Conservation (phyloP, 768 basidiomycete genomes). For the Pleurotus sapidus region DNA sequence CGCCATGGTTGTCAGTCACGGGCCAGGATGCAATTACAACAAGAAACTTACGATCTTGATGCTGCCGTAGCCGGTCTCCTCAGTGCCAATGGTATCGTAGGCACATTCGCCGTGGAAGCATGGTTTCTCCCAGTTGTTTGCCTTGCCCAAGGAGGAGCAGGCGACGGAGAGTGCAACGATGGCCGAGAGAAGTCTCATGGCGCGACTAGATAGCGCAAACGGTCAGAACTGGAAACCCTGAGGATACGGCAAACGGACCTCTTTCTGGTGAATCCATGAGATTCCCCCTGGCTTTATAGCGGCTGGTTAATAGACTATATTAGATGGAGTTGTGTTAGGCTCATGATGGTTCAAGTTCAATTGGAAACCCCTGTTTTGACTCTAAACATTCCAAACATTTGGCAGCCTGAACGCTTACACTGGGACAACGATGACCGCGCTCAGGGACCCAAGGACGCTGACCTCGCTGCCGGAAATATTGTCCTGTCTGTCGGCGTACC, state of each 20-base stretch:
- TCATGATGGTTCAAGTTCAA: too few species aligned
- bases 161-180: background rate
- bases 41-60: background rate
- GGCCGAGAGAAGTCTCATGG: background rate
- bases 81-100: slow-evolving; percentile 12
- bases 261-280: background rate
- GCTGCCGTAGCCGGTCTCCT: slow-evolving; percentile 3
- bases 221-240: too few species aligned
- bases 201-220: background rate
- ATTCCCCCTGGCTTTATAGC: too few species aligned
- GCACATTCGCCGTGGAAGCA: slow-evolving; percentile 20
- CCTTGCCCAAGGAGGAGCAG: background rate
- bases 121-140: slow-evolving; percentile 21
- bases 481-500: slow-evolving; percentile 68
- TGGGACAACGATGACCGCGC: background rate
- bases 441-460: slow-evolving; percentile 39
- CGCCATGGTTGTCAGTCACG: background rate
- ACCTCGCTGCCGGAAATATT: slow-evolving; percentile 69
- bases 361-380: too few species aligned
- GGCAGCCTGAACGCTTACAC: too few species aligned
- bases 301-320: too few species aligned
- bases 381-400: too few species aligned
- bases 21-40: background rate
- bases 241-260: background rate
- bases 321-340: too few species aligned